phyloP scores from a whole-genome alignment of 495 filamentous ascomycete genomes.

The Aspergillus saccharolyticus region DNA sequence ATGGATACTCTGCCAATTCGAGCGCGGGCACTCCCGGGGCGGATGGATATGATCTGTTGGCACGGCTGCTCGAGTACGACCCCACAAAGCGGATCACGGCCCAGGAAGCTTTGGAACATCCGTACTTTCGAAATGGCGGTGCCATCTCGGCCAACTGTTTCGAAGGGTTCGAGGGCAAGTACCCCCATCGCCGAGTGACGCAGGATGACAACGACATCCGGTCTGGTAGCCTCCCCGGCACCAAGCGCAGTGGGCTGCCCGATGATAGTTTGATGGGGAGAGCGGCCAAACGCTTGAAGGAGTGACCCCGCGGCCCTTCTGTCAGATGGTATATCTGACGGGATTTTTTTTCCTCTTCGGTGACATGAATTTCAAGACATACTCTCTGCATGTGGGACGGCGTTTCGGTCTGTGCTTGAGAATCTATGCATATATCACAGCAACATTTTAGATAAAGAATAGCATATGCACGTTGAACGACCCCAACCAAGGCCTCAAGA shows the following conservation, averaged over 20 bases:
- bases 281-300: constrained; percentile 42
- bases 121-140: constrained; percentile 70
- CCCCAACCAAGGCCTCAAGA: too few species aligned
- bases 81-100: constrained; percentile 84
- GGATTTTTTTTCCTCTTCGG: neutral
- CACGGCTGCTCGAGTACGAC: constrained; percentile 84
- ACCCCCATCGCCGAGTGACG: constrained; percentile 83
- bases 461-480: too few species aligned
- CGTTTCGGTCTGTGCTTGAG: neutral
- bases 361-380: neutral
- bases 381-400: neutral
- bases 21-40: constrained; percentile 55
- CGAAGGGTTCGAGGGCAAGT: constrained; percentile 78
- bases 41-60: constrained; percentile 76
- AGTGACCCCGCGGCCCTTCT: constrained; percentile 19
- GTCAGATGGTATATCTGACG: neutral
- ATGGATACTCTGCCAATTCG: constrained; percentile 48
- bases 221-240: constrained; percentile 80
- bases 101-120: constrained; percentile 75
- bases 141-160: constrained; percentile 78
- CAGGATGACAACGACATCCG: constrained; percentile 94
- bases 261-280: constrained; percentile 67
- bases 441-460: neutral
- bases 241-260: constrained; percentile 81
- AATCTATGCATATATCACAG: neutral